Conservation (phyloP, 495 filamentous ascomycete species). For the Schizothecium vesticola region DNA sequence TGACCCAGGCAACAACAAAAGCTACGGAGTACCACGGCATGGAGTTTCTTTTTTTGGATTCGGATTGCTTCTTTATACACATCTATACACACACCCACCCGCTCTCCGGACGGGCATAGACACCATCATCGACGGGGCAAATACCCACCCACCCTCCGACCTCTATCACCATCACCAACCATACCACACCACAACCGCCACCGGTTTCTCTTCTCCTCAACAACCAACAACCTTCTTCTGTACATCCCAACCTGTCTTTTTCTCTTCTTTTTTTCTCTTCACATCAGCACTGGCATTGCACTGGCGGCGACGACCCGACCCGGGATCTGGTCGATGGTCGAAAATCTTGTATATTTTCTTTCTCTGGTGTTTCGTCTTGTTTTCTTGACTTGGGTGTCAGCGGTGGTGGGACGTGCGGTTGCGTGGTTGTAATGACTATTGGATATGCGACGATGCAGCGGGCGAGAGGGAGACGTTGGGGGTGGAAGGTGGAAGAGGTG, state of each 20-base stretch:
- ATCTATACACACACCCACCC: neutral
- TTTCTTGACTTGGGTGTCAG: neutral
- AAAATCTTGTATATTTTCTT: slow-evolving; percentile 1
- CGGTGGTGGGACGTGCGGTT: neutral
- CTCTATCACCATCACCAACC: neutral
- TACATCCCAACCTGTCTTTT: slow-evolving; percentile 1
- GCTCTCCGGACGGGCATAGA: neutral
- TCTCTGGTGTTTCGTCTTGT: neutral
- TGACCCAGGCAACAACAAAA: neutral
- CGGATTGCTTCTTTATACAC: neutral
- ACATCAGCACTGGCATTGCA: slow-evolving; percentile 11
- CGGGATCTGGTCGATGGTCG: slow-evolving; percentile 4
- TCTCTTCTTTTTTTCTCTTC: neutral
- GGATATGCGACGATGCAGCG: neutral
- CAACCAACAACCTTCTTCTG: neutral
- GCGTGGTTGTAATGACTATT: neutral
- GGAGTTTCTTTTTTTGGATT: slow-evolving; percentile 6
- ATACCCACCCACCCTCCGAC: neutral
- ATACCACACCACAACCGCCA: neutral
- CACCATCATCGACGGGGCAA: neutral
- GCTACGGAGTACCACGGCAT: neutral
- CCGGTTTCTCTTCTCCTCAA: neutral
- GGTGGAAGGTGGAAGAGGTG: neutral
- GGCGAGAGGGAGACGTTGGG: too few relatives aligned
- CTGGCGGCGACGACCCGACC: neutral